phyloP scores from a whole-genome alignment of 2,329 filamentous ascomycete species.

The Karstenula rhodostoma region DNA sequence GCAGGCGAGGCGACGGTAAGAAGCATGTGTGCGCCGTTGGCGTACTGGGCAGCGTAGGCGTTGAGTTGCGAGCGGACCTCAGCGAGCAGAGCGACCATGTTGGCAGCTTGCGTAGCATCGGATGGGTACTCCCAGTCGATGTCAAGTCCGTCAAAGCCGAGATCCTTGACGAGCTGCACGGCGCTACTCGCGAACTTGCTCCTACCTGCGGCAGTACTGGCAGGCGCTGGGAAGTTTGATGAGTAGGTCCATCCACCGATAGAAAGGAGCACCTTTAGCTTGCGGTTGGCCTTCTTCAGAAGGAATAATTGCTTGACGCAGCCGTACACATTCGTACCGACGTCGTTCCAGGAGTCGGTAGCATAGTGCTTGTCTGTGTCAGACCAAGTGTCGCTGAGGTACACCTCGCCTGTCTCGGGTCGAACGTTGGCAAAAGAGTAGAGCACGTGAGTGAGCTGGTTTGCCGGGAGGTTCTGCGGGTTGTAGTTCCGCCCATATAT shows the following conservation, averaged over 20 bases:
- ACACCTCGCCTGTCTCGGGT: constrained; percentile 48
- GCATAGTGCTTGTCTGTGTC: constrained; percentile 50
- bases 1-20: constrained; percentile 51
- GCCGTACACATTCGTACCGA: constrained; percentile 49
- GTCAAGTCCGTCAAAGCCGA: constrained; percentile 50
- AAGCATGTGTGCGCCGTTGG: constrained; percentile 52
- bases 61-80: constrained; percentile 49
- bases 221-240: constrained; percentile 44
- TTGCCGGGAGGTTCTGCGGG: constrained; percentile 44
- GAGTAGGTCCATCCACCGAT: constrained; percentile 53
- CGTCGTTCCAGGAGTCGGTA: constrained; percentile 50
- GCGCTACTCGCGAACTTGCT: constrained; percentile 46
- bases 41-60: constrained; percentile 50
- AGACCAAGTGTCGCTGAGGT: constrained; percentile 48
- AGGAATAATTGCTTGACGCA: constrained; percentile 49
- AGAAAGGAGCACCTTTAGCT: constrained; percentile 48
- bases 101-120: constrained; percentile 41
- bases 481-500: constrained; percentile 50
- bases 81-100: constrained; percentile 44
- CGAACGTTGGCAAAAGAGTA: constrained; percentile 51
- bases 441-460: constrained; percentile 47
- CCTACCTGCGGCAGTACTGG: constrained; percentile 39
- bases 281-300: constrained; percentile 47
- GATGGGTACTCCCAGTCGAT: constrained; percentile 50
- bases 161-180: constrained; percentile 40